Base-by-base conservation (phyloP, 805 yeast species). In the Pichia rugopelliculosa region DNA sequence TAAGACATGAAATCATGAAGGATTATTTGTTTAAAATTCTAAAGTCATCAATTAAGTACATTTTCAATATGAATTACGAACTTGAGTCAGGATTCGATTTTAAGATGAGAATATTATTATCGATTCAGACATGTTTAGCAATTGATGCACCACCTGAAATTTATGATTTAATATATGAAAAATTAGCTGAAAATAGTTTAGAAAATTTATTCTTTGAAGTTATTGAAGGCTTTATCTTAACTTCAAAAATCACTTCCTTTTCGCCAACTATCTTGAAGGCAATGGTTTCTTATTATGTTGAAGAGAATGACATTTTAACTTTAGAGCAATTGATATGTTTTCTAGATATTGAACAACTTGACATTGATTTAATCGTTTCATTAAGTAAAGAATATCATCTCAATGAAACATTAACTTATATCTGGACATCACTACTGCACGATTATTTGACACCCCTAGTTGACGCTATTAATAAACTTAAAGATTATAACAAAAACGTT, bases 381-480 rank as follows among this genome's bases (percentile, higher is more conserved):
- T 65, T 86, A 17, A 83, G 96, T 60, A 68, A 69, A 36, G 59
- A 72, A 50, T 68, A 80, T 54, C 66, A 74, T 8, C 66, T 90
- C 6, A 68, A 71, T 33, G 95, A 87, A 45, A 76, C 87, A 34
- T 66, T 77, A 42, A 73, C 80, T 0, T 88, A 79, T 59, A 75
- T 93, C 18, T 85, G 91, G 85, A 87, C 80, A 53, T 68, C 67
- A 2, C 66, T 87, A 5, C 67, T 93, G 37, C 65, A 72, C 21
- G 98, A 93, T 59, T 88, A 78, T 60, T 59, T 73, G 15, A 74
- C 88, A 0, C 96, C 96, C 0, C 64, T 89, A 30, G 58, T 75
- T 24, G 88, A 84, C 24, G 80, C 83, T 24, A 54, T 82, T 4
- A 57, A 65, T 42, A 68, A 59, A 30, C 66, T 65, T 20, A 55